phyloP scores from a whole-genome alignment of 1,284 basidiomycete species.

The Marasmius sp. region DNA sequence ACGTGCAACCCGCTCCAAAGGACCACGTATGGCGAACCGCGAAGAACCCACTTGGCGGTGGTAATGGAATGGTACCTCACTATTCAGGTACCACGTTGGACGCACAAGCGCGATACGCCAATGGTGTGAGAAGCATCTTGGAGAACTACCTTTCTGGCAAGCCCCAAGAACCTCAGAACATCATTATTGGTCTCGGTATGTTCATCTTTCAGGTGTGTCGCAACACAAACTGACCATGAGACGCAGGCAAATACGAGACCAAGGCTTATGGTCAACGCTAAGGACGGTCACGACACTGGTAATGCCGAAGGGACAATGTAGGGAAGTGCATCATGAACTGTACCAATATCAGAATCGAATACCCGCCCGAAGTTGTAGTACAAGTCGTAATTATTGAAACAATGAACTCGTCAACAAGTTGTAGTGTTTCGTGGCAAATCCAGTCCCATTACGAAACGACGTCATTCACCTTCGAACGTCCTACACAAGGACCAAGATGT shows the following conservation, averaged over 20 bases:
- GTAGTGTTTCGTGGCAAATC: too few species aligned
- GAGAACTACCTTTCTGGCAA: slow-evolving; percentile 72
- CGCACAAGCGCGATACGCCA: slow-evolving; percentile 88
- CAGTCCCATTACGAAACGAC: too few species aligned
- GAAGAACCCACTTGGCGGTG: slow-evolving; percentile 79
- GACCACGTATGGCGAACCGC: slow-evolving; percentile 87
- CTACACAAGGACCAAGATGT: too few species aligned
- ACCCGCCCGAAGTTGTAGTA: not conserved
- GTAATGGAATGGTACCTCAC: slow-evolving; percentile 87
- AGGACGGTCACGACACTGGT: slow-evolving; percentile 8
- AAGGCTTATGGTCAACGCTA: slow-evolving; percentile 58
- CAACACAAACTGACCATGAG: slow-evolving; percentile 1
- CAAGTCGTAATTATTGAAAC: too few species aligned
- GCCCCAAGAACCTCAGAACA: slow-evolving; percentile 74
- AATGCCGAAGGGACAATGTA: not conserved
- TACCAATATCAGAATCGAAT: not conserved
- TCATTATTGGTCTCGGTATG: slow-evolving; percentile 73
- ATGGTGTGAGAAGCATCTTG: slow-evolving; percentile 79
- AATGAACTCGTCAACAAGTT: too few species aligned
- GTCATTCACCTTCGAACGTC: too few species aligned
- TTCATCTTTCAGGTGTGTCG: slow-evolving; percentile 11
- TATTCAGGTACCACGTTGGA: slow-evolving; percentile 91
- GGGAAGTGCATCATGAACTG: not conserved
- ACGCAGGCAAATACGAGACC: slow-evolving; percentile 54
- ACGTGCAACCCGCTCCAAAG: slow-evolving; percentile 82